phyloP scores from a whole-genome alignment of 257 asterid species.

The Jacaranda copaia region DNA sequence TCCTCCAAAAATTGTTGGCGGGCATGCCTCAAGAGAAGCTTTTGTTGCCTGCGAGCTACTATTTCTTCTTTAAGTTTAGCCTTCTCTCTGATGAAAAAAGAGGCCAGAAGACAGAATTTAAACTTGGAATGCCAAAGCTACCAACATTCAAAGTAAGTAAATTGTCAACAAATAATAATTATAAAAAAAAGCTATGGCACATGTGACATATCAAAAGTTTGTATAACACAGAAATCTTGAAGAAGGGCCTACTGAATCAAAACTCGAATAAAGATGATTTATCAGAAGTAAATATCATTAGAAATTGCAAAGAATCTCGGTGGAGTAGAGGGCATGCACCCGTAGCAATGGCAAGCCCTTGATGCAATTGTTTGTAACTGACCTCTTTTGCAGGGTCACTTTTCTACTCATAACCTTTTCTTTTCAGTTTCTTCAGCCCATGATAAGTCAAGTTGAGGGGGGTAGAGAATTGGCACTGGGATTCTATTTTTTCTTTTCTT shows the following conservation, averaged over 20 bases:
- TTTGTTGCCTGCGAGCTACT: slow-evolving; percentile 83
- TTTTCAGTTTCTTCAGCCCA: not conserved
- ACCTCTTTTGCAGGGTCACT: not conserved
- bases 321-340: not conserved
- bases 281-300: not conserved
- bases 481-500: not conserved
- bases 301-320: slow-evolving; percentile 16
- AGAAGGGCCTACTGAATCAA: slow-evolving; percentile 6
- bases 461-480: not conserved
- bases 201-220: slow-evolving; percentile 10
- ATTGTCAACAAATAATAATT: not conserved
- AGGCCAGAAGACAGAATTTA: slow-evolving; percentile 23
- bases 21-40: slow-evolving; percentile 70
- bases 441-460: not conserved
- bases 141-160: slow-evolving; percentile 27
- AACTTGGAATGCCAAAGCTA: slow-evolving; percentile 27
- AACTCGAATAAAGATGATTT: not conserved
- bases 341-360: not conserved
- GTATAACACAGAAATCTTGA: not conserved
- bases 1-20: slow-evolving; percentile 85
- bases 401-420: not conserved
- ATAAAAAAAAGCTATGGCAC: slow-evolving; percentile 9
- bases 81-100: slow-evolving; percentile 67
- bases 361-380: not conserved
- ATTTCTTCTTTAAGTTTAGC: slow-evolving; percentile 81